Evolutionary conservation across 257 asterid genomes (phyloP).

Genomic region (Nicotiana undulata): DNA sequence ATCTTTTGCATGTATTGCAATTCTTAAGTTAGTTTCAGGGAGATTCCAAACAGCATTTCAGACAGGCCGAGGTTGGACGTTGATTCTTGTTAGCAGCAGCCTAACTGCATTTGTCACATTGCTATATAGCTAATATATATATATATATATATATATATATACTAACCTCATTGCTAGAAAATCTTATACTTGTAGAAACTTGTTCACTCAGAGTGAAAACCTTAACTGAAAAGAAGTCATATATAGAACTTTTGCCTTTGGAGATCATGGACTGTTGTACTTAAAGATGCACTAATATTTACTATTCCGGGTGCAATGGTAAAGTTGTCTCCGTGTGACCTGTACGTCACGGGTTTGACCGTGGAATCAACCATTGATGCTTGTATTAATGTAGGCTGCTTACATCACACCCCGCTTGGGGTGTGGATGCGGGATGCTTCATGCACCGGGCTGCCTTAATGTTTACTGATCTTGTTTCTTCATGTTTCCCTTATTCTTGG

Average conservation of each 20-base stretch:
- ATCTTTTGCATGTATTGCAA: constrained; percentile 48
- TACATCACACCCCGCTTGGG: too few relatives aligned
- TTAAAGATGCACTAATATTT: too few relatives aligned
- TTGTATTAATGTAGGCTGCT: too few relatives aligned
- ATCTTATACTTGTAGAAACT: not conserved
- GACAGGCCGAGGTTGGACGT: constrained; percentile 52
- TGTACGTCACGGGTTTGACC: too few relatives aligned
- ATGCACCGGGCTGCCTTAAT: too few relatives aligned
- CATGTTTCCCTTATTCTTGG: not conserved
- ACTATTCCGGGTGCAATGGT: too few relatives aligned
- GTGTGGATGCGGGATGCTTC: too few relatives aligned
- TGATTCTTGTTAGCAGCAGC: constrained; percentile 60
- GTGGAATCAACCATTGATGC: too few relatives aligned
- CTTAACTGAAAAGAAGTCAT: not conserved
- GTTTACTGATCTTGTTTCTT: not conserved
- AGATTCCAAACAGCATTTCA: constrained; percentile 18
- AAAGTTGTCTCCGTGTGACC: too few relatives aligned
- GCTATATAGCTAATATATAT: constrained; percentile 20
- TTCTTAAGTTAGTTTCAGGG: constrained; percentile 34
- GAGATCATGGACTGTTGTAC: not conserved
- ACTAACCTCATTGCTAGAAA: not conserved
- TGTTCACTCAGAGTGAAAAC: not conserved
- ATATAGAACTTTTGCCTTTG: not conserved
- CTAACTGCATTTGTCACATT: constrained; percentile 56
- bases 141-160: too few relatives aligned